Base-by-base conservation (phyloP, 2,329 filamentous ascomycete species). In the Paraconiothyrium sp. region DNA sequence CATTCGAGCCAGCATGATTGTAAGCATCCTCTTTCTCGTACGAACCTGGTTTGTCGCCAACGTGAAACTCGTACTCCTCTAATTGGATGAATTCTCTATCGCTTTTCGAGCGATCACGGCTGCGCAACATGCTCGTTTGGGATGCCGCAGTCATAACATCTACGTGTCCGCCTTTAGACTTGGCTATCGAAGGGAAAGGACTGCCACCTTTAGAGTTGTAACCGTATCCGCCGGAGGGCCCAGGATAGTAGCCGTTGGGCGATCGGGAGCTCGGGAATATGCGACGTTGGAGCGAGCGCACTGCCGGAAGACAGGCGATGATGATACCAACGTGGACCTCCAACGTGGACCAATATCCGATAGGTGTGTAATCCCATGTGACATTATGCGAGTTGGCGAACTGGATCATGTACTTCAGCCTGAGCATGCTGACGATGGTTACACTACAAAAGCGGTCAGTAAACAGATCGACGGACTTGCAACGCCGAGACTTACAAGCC, bases 371-470 rank as follows among this genome's bases (percentile, higher is more conserved):
- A 55, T 75, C 72, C 72, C 78, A 80, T 1, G 73, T 77, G 1
- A 79, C 61, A 61, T 84, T 83, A 0, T 74, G 57, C 1, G 80
- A 79, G 30, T 75, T 77, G 11, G 78, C 77, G 63, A 84, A 83
- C 24, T 78, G 69, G 41, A 83, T 76, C 49, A 84, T 71, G 22
- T 76, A 80, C 27, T 79, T 76, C 3, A 84, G 67, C 9, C 81
- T 79, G 32, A 83, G 67, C 30, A 80, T 76, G 58, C 79, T 82
- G 61, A 83, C 73, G n/a, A 84, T 62, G 2, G 80, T 83, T 43
- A 82, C 79, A 57, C 79, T 83, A 41, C 2, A 22, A 16, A 3
- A 8, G 4, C 7, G 20, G 20, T 24, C 20, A 22, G 14, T n/a
- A 46, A 22, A 24, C 11, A 3, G 8, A 24, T 46, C 13, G 7